These are phyloP conservation scores for Corynascus novoguineensis DNA, from an alignment of 495 filamentous ascomycete species.

Conservation along the genomic window DNA sequence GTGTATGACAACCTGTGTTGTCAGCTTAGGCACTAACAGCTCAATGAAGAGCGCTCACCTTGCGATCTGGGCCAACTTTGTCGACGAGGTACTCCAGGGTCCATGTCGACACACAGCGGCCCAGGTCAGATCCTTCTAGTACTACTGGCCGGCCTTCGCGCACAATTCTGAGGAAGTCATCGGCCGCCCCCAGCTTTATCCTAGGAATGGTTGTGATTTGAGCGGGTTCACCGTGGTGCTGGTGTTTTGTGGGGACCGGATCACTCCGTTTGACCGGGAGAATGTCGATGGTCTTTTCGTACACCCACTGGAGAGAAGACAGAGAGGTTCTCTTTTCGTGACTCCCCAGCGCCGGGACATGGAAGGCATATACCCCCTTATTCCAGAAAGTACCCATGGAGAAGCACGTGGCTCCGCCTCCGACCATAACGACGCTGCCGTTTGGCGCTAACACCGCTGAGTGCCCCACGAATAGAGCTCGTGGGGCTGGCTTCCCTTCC, in stretches of 20 bases:
- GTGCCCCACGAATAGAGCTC: constrained; percentile 64
- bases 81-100: constrained; percentile 60
- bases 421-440: constrained; percentile 54
- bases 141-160: constrained; percentile 57
- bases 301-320: constrained; percentile 13
- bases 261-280: constrained; percentile 13
- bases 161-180: constrained; percentile 53
- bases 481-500: constrained; percentile 11
- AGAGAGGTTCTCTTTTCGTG: background rate
- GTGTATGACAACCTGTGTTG: constrained; percentile 61
- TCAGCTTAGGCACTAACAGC: constrained; percentile 3
- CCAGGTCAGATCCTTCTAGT: constrained; percentile 59
- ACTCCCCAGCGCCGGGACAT: background rate
- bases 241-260: background rate
- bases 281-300: constrained; percentile 28
- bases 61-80: constrained; percentile 57
- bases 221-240: background rate
- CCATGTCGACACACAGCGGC: constrained; percentile 63
- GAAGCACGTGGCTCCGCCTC: constrained; percentile 85
- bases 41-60: constrained; percentile 41
- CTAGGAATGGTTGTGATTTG: constrained; percentile 40
- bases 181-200: constrained; percentile 40
- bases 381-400: constrained; percentile 55
- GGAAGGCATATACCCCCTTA: constrained; percentile 24
- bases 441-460: constrained; percentile 35